A percentile compares a stretch with the other conserved stretches of the same genome.
phyloP scores from a whole-genome alignment of 495 filamentous ascomycete genomes.

The Tuber microsphaerosporum region DNA sequence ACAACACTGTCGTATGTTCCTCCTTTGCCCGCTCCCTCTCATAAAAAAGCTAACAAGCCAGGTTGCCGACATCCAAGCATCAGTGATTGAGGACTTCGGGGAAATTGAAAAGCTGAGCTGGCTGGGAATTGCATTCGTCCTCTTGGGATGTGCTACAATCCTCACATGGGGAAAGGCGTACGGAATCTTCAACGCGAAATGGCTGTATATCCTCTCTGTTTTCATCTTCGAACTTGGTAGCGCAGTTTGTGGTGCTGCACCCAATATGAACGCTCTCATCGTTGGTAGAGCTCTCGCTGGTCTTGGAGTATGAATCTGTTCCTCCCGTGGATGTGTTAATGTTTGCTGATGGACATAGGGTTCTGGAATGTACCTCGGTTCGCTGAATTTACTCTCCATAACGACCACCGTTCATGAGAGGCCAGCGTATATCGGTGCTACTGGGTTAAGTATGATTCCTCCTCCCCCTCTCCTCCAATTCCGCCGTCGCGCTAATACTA shows the following conservation, averaged over 20 bases:
- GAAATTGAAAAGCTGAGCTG: conserved; percentile 53
- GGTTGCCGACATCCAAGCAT: conserved; percentile 54
- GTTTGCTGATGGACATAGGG: conserved; percentile 46
- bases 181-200: conserved; percentile 51
- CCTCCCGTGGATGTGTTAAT: conserved; percentile 45
- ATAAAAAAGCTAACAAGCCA: not conserved
- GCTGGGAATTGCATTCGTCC: conserved; percentile 52
- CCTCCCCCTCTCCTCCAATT: not conserved
- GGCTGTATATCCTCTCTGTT: conserved; percentile 49
- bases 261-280: conserved; percentile 54
- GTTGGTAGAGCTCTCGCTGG: conserved; percentile 58
- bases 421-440: conserved; percentile 47
- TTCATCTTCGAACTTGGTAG: conserved; percentile 52
- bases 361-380: conserved; percentile 50
- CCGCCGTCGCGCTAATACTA: not conserved
- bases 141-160: conserved; percentile 49
- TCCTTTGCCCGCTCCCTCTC: not conserved
- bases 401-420: conserved; percentile 47
- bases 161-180: conserved; percentile 50
- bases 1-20: conserved; percentile 50
- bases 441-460: conserved; percentile 8
- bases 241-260: conserved; percentile 56
- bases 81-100: conserved; percentile 49
- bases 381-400: conserved; percentile 46
- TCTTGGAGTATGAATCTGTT: conserved; percentile 51